phyloP scores from a whole-genome alignment of 208 protist genomes.

The Cochliopodium minus region DNA sequence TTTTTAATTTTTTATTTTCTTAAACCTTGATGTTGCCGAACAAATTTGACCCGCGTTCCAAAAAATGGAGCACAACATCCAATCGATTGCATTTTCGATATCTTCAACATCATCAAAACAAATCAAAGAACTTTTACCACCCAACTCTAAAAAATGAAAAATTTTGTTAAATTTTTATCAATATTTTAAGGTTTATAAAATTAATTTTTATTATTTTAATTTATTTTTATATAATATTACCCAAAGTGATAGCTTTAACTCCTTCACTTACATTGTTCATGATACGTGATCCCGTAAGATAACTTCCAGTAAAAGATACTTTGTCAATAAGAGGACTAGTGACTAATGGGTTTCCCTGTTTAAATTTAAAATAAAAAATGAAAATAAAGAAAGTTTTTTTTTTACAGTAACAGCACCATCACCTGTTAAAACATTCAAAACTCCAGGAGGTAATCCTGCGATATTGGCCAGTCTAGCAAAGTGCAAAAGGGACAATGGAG shows the following conservation, averaged over 20 bases:
- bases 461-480: conserved; percentile 49
- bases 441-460: conserved; percentile 50
- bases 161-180: not conserved
- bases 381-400: not conserved
- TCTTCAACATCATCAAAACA: conserved; percentile 50
- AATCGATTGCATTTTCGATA: conserved; percentile 27
- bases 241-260: not conserved
- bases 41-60: conserved; percentile 54
- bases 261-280: not conserved
- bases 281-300: not conserved
- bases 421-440: conserved; percentile 58
- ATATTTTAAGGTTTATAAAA: not conserved
- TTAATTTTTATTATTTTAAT: not conserved
- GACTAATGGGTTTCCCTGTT: conserved; percentile 17
- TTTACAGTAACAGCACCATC: too few relatives aligned
- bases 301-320: conserved; percentile 53
- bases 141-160: conserved; percentile 34
- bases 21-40: conserved; percentile 58
- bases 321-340: conserved; percentile 55
- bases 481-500: conserved; percentile 51
- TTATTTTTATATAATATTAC: not conserved
- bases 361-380: not conserved
- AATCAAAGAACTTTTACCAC: conserved; percentile 65
- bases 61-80: conserved; percentile 13
- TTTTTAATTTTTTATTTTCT: too few relatives aligned